These are phyloP conservation scores for Backusella westeae DNA, from an alignment of 192 early-diverging fungal genomes.

Conservation along the genomic window DNA sequence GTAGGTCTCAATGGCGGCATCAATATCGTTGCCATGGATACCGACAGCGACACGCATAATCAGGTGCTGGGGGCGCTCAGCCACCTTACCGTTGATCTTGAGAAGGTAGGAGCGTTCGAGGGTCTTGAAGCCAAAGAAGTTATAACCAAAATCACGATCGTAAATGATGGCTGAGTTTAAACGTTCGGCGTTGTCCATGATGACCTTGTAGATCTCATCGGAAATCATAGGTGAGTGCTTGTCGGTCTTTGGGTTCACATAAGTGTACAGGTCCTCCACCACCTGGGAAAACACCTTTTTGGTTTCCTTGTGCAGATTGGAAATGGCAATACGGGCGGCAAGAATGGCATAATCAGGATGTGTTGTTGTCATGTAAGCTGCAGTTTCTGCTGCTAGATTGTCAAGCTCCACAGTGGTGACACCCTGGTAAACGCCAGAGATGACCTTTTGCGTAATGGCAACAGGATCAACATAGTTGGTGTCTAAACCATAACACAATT, in stretches of 20 bases:
- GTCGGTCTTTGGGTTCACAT: conserved; percentile 87
- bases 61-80: conserved; percentile 97
- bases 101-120: conserved; percentile 95
- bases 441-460: conserved; percentile 89
- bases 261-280: conserved; percentile 81
- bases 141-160: conserved; percentile 96
- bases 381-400: conserved; percentile 89
- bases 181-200: conserved; percentile 72
- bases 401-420: conserved; percentile 86
- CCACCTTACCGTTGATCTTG: conserved; percentile 81
- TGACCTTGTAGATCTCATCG: conserved; percentile 62
- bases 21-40: conserved; percentile 91
- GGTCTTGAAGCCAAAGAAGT: conserved; percentile 99
- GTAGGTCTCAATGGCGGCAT: conserved; percentile 93
- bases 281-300: conserved; percentile 83
- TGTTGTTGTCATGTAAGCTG: conserved; percentile 87
- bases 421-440: conserved; percentile 84
- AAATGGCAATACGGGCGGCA: conserved; percentile 96
- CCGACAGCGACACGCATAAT: conserved; percentile 98
- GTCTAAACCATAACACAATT: conserved; percentile 96
- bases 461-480: conserved; percentile 94
- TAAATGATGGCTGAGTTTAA: conserved; percentile 97
- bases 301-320: conserved; percentile 92
- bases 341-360: conserved; percentile 98
- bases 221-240: conserved; percentile 92